Percentiles rank a stretch among this genome's conserved stretches.
Evolutionary conservation across 106 monocot species (phyloP).

Genomic region (Allium cepa): DNA sequence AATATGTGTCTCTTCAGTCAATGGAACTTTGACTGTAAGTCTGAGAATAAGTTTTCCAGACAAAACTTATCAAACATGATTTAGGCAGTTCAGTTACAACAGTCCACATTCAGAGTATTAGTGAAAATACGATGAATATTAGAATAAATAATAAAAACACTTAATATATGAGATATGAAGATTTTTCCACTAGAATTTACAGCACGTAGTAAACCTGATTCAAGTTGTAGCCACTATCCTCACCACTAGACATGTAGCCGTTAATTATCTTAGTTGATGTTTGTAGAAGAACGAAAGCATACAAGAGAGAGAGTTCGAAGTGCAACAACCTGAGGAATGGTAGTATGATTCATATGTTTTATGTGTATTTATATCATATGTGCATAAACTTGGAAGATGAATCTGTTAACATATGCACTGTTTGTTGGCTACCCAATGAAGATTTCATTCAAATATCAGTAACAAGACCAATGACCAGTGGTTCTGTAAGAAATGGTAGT

Average conservation of each 20-base stretch:
- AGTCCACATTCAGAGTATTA: not conserved
- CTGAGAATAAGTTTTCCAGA: conserved; percentile 21
- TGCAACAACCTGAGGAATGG: conserved; percentile 46
- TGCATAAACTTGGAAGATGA: too few species aligned
- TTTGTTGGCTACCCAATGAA: too few species aligned
- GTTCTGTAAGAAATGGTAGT: too few species aligned
- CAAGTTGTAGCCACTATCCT: conserved; percentile 44
- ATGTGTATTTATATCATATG: too few species aligned
- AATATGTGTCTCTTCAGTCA: conserved; percentile 59
- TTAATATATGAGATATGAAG: conserved; percentile 64
- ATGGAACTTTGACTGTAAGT: conserved; percentile 61
- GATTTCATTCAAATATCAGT: too few species aligned
- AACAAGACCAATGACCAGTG: too few species aligned
- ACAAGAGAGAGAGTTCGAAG: conserved; percentile 61
- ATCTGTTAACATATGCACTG: too few species aligned
- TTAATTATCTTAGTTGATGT: conserved; percentile 21
- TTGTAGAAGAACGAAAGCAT: conserved; percentile 61
- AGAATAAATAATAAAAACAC: conserved; percentile 5
- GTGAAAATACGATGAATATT: not conserved
- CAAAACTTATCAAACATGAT: not conserved
- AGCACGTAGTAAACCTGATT: conserved; percentile 47
- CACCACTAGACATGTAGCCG: conserved; percentile 30
- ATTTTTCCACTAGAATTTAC: conserved; percentile 61
- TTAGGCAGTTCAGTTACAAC: not conserved
- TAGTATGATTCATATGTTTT: too few species aligned